These are phyloP conservation scores for Salvia sclarea DNA, from an alignment of 305 asterid genomes.

Conservation along the genomic window DNA sequence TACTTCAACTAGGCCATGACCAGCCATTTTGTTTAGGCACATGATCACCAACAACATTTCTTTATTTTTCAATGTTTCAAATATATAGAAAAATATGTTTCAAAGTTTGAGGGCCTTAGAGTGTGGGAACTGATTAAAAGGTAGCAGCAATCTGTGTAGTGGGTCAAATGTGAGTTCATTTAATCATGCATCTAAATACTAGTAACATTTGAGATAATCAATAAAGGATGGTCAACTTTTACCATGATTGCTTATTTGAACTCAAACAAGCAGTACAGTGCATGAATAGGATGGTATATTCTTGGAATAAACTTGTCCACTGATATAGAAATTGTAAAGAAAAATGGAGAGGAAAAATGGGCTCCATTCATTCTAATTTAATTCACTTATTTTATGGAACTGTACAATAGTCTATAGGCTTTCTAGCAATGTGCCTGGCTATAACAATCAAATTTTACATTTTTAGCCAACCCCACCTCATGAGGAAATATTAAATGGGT, in stretches of 20 bases:
- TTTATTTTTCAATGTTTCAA: not conserved
- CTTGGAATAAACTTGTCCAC: too few relatives aligned
- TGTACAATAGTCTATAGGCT: constrained; percentile 6
- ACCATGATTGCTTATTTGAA: constrained; percentile 38
- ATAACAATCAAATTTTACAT: not conserved
- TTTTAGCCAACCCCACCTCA: constrained; percentile 21
- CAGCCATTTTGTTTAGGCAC: not conserved
- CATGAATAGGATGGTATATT: constrained; percentile 18
- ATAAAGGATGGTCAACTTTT: constrained; percentile 34
- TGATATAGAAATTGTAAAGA: constrained; percentile 14
- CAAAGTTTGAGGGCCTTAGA: constrained; percentile 17
- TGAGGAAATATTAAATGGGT: not conserved
- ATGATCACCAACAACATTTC: constrained; percentile 18
- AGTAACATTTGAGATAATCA: not conserved
- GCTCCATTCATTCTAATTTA: constrained; percentile 17
- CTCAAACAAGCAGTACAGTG: constrained; percentile 32
- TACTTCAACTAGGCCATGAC: not conserved
- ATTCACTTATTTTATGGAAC: constrained; percentile 3
- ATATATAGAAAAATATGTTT: not conserved
- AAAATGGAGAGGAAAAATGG: constrained; percentile 2
- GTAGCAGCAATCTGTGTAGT: constrained; percentile 22
- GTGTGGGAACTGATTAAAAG: constrained; percentile 9
- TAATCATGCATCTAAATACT: constrained; percentile 4
- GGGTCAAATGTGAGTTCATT: constrained; percentile 36
- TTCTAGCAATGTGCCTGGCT: constrained; percentile 16